phyloP scores from a whole-genome alignment of 257 asterid species.

The Hygrophila difformis region DNA sequence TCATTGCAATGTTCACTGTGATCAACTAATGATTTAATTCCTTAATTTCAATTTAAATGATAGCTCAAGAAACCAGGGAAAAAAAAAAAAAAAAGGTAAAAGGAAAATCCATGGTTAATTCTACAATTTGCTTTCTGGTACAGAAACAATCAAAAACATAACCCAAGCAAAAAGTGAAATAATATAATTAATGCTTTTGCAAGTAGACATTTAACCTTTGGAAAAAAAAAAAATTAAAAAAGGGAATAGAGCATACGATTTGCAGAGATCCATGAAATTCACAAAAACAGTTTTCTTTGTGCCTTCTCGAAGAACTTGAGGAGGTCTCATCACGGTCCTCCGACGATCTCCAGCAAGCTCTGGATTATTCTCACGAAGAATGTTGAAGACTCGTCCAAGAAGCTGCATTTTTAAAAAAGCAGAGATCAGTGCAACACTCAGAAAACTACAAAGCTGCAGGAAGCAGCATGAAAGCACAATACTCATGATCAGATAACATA shows the following conservation, averaged over 20 bases:
- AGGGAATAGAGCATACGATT: conserved; percentile 42
- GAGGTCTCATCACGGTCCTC: conserved; percentile 97
- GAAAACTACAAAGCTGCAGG: background rate
- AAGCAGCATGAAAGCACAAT: background rate
- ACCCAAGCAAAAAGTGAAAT: background rate
- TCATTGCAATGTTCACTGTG: too few species aligned
- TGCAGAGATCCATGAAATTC: conserved; percentile 98
- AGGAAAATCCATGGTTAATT: too few species aligned
- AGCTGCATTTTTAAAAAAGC: conserved; percentile 37
- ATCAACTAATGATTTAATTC: too few species aligned
- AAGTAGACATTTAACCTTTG: too few species aligned
- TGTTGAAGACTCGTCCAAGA: conserved; percentile 80
- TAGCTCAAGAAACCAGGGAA: too few species aligned
- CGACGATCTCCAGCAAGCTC: conserved; percentile 99
- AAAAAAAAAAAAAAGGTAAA: too few species aligned
- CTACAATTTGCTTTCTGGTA: too few species aligned
- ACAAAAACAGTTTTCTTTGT: conserved; percentile 95
- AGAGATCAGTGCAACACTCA: background rate
- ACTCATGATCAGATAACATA: too few species aligned
- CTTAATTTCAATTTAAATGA: too few species aligned
- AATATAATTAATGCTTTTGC: background rate
- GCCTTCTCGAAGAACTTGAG: conserved; percentile 99
- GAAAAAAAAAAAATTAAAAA: background rate
- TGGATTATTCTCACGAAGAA: conserved; percentile 95
- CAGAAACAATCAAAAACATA: background rate